A percentile compares a stretch with the other conserved stretches of the same genome.
Evolutionary conservation across 1,284 basidiomycete genomes (phyloP).

Genomic region (Neolentinus lepideus): DNA sequence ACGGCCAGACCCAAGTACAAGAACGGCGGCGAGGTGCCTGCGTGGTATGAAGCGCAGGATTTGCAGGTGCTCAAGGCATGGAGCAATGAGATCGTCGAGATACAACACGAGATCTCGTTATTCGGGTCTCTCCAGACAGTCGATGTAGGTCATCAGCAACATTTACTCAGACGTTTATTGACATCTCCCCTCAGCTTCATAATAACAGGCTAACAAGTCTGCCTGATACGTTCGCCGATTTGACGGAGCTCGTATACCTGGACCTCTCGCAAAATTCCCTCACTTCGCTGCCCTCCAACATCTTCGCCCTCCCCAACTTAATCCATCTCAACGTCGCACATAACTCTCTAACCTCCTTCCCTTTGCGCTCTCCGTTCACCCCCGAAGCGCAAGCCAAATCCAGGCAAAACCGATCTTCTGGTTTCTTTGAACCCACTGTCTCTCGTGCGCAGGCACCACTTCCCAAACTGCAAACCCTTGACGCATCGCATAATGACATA

Average conservation of each 20-base stretch:
- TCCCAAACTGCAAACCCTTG: constrained; percentile 50
- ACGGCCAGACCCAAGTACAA: not conserved
- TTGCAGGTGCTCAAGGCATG: constrained; percentile 64
- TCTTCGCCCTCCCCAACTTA: constrained; percentile 64
- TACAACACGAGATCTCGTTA: constrained; percentile 73
- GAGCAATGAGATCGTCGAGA: constrained; percentile 69
- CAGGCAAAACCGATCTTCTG: constrained; percentile 19
- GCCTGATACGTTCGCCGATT: constrained; percentile 57
- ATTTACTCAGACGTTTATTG: not conserved
- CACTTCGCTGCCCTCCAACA: constrained; percentile 46
- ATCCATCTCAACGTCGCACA: constrained; percentile 62
- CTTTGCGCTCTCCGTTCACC: constrained; percentile 53
- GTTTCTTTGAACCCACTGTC: constrained; percentile 58
- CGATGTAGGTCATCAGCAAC: constrained; percentile 42
- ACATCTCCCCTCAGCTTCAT: constrained; percentile 44
- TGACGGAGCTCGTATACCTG: constrained; percentile 52
- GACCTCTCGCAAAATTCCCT: constrained; percentile 69
- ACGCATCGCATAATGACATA: constrained; percentile 61
- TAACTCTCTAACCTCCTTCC: constrained; percentile 52
- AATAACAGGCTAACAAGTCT: constrained; percentile 58
- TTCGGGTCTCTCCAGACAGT: constrained; percentile 73
- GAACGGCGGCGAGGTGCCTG: constrained; percentile 19
- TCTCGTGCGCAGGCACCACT: constrained; percentile 53
- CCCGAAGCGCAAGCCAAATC: constrained; percentile 1
- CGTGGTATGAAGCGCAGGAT: constrained; percentile 78